These are phyloP conservation scores for Zymoseptoria ardabiliae DNA, from an alignment of 2,329 filamentous ascomycete species.

Conservation along the genomic window DNA sequence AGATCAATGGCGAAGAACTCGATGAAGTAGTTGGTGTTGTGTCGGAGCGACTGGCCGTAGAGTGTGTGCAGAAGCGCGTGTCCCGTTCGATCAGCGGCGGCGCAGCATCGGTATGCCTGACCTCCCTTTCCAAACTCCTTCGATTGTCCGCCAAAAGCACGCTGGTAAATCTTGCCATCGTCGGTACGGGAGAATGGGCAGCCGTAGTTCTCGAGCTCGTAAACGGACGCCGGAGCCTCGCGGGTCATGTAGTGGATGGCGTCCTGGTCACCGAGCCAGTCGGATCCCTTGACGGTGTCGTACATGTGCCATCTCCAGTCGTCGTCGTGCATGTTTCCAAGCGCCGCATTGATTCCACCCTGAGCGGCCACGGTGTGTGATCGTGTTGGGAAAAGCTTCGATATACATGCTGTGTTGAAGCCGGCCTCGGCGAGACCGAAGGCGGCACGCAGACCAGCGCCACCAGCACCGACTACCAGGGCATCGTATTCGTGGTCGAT, in stretches of 20 bases:
- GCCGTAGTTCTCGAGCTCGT: slow-evolving; percentile 94
- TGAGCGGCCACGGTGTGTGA: slow-evolving; percentile 71
- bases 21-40: slow-evolving; percentile 99
- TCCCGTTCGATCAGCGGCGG: slow-evolving; percentile 91
- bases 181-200: slow-evolving; percentile 96
- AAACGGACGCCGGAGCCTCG: slow-evolving; percentile 83
- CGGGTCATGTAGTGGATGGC: slow-evolving; percentile 98
- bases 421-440: slow-evolving; percentile 82
- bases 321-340: slow-evolving; percentile 95
- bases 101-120: slow-evolving; percentile 95
- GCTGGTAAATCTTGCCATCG: slow-evolving; percentile 96
- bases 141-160: slow-evolving; percentile 96
- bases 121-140: slow-evolving; percentile 93
- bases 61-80: slow-evolving; percentile 97
- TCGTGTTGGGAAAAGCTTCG: slow-evolving; percentile 78
- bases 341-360: slow-evolving; percentile 79
- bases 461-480: slow-evolving; percentile 81
- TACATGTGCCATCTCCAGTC: slow-evolving; percentile 99
- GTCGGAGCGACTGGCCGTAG: slow-evolving; percentile 90
- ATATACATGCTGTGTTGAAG: slow-evolving; percentile 83
- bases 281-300: slow-evolving; percentile 94
- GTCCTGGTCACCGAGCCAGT: slow-evolving; percentile 96
- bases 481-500: slow-evolving; percentile 99
- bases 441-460: slow-evolving; percentile 71
- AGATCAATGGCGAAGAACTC: slow-evolving; percentile 96